These are phyloP conservation scores for Rutstroemia sp. DNA, from an alignment of 2,329 filamentous ascomycete genomes.

Conservation along the genomic window DNA sequence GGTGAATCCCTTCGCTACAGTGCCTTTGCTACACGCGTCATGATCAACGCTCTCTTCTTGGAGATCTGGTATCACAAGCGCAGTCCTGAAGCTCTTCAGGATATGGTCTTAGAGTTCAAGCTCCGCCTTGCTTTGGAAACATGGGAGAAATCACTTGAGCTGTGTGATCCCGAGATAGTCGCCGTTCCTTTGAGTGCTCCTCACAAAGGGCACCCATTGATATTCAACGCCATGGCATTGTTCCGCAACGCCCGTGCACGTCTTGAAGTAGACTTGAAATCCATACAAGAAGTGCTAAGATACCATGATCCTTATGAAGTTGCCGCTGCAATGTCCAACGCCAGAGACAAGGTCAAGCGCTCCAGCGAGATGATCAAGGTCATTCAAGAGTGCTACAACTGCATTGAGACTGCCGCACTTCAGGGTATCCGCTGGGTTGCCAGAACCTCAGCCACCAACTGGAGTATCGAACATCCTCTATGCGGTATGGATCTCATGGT, in stretches of 20 bases:
- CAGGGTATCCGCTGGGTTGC: constrained; percentile 97
- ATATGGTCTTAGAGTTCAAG: constrained; percentile 97
- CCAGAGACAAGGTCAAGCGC: constrained; percentile 87
- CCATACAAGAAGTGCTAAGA: constrained; percentile 84
- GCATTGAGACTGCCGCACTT: constrained; percentile 88
- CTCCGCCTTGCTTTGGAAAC: constrained; percentile 90
- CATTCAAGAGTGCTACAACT: constrained; percentile 95
- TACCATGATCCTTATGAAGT: constrained; percentile 98
- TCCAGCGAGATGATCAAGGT: constrained; percentile 98
- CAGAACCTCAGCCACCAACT: constrained; percentile 95
- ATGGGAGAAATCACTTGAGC: constrained; percentile 95
- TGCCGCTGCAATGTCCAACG: constrained; percentile 90
- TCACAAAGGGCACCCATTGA: constrained; percentile 90
- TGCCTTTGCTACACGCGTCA: constrained; percentile 91
- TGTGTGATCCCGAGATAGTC: constrained; percentile 86
- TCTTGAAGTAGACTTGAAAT: constrained; percentile 90
- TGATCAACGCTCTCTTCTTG: constrained; percentile 97
- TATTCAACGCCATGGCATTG: constrained; percentile 97
- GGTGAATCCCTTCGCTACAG: constrained; percentile 88
- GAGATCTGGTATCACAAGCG: constrained; percentile 99
- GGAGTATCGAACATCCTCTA: constrained; percentile 96
- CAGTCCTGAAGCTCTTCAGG: constrained; percentile 92
- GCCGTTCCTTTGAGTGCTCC: constrained; percentile 86
- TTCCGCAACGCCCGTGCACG: constrained; percentile 90
- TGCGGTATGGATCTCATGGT: constrained; percentile 97